Evolutionary conservation across 352 stramenopile species (phyloP).

Genomic region (Pythium sp.): DNA sequence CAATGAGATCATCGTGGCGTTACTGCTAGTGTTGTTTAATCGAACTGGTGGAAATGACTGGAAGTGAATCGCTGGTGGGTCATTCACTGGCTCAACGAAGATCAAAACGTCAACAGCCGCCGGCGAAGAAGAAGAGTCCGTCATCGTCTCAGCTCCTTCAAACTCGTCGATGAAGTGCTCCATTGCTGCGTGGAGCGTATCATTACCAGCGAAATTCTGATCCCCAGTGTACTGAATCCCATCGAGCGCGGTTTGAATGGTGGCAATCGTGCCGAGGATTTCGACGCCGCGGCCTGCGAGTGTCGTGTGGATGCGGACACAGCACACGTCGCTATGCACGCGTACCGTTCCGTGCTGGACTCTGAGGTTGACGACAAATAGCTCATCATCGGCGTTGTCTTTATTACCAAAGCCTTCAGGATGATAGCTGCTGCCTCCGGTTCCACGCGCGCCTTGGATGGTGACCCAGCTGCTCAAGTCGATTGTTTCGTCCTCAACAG

Average conservation of each 20-base stretch:
- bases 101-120: neutral
- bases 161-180: neutral
- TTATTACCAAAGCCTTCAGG: neutral
- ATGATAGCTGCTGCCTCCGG: neutral
- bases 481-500: slow-evolving; percentile 3
- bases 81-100: slow-evolving; percentile 11
- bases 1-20: neutral
- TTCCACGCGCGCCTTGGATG: neutral
- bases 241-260: slow-evolving; percentile 11
- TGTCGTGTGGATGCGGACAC: slow-evolving; percentile 9
- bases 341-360: slow-evolving; percentile 10
- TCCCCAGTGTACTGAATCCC: slow-evolving; percentile 18
- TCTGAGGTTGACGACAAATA: slow-evolving; percentile 7
- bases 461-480: slow-evolving; percentile 4
- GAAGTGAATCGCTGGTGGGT: slow-evolving; percentile 12
- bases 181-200: slow-evolving; percentile 12
- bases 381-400: neutral
- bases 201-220: slow-evolving; percentile 18
- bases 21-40: neutral
- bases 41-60: neutral
- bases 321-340: slow-evolving; percentile 14
- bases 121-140: neutral
- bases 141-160: neutral
- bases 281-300: neutral
- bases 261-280: slow-evolving; percentile 8